phyloP scores from a whole-genome alignment of 176 grass and related monocot genomes.

The Musa acuminata region DNA sequence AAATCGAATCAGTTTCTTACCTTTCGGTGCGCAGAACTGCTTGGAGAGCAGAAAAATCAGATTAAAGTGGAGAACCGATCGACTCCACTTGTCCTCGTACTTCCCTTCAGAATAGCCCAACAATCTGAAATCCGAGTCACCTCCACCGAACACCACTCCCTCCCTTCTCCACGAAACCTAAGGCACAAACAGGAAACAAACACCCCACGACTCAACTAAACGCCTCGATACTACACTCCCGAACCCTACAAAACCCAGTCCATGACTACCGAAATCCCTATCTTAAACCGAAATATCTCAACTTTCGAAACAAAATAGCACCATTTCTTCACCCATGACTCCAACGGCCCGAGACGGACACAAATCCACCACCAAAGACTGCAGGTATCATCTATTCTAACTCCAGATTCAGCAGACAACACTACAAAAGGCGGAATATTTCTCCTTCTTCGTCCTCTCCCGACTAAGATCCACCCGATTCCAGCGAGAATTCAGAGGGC shows the following conservation, averaged over 20 bases:
- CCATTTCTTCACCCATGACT: neutral
- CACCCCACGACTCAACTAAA: neutral
- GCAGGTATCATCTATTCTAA: neutral
- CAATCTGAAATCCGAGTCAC: neutral
- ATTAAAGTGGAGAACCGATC: neutral
- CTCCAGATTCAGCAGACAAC: neutral
- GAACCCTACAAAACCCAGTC: conserved; percentile 8
- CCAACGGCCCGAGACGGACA: neutral
- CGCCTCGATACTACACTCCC: neutral
- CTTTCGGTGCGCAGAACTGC: neutral
- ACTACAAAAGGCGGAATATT: neutral
- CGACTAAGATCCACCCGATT: neutral
- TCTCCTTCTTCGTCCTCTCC: neutral
- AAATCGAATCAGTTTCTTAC: neutral
- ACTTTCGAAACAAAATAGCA: neutral
- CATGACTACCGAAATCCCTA: neutral
- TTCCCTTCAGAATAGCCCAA: neutral
- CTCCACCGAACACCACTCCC: neutral
- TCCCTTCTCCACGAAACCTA: neutral
- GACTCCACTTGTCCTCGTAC: neutral
- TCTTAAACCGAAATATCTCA: neutral
- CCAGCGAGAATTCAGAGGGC: neutral
- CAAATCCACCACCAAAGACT: neutral
- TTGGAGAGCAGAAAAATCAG: neutral
- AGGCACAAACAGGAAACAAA: neutral